These are phyloP conservation scores for Podaxis mareebaensis DNA, from an alignment of 768 basidiomycete genomes.

Conservation along the genomic window DNA sequence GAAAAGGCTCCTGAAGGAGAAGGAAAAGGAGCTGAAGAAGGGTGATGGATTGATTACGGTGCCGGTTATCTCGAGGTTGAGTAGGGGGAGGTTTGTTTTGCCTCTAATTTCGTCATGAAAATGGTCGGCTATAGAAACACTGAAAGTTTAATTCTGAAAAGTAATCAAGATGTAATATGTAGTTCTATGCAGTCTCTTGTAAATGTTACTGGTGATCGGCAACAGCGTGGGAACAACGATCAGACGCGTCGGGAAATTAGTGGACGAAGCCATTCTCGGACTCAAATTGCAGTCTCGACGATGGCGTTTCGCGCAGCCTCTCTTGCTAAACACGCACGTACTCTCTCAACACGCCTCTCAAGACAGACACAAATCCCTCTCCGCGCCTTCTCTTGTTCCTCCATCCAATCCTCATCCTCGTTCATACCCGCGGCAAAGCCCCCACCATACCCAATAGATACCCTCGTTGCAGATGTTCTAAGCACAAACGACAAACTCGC, in stretches of 20 bases:
- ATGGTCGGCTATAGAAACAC: not conserved
- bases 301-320: constrained; percentile 14
- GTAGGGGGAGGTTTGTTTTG: constrained; percentile 9
- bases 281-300: not conserved
- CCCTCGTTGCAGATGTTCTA: constrained; percentile 10
- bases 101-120: constrained; percentile 9
- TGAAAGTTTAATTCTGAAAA: not conserved
- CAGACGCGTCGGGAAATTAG: constrained; percentile 9
- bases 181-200: not conserved
- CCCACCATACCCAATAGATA: constrained; percentile 7
- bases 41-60: constrained; percentile 10
- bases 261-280: not conserved
- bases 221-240: not conserved
- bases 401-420: constrained; percentile 5
- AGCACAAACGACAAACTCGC: constrained; percentile 4
- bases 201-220: not conserved
- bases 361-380: not conserved
- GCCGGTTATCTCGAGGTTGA: constrained; percentile 8
- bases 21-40: constrained; percentile 19
- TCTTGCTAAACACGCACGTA: not conserved
- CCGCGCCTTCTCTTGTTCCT: not conserved
- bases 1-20: constrained; percentile 21
- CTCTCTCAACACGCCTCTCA: not conserved
- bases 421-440: not conserved
- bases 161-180: not conserved